Base-by-base conservation (phyloP, 768 basidiomycete species). In the Auricularia sp. region DNA sequence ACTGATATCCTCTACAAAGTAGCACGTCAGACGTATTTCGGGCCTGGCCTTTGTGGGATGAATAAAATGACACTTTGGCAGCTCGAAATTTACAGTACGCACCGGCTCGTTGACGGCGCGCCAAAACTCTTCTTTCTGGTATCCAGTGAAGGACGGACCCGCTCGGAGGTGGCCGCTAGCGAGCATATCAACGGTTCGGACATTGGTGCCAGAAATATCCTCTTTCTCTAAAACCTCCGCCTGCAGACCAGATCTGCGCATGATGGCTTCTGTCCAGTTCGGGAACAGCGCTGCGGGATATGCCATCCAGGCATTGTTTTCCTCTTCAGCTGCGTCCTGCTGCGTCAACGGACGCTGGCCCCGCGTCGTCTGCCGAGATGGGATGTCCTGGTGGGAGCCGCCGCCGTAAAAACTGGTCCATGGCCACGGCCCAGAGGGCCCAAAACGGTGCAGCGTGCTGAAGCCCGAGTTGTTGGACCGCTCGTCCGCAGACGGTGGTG, bases 241-340 rank as follows among this genome's bases (percentile, higher is more conserved):
- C 29, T 66, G 69, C n/a, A 81, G 78, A 63, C 70, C 68, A 54
- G 77, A 77, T 59, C 73, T 70, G 0, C 45, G 0, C 21, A 79
- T 75, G 62, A 85, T 84, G 14, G 70, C 71, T 5, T 70, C 70
- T 0, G 81, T 83, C 85, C 85, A 85, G 65, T 84, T 86, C 11
- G 81, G 81, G 66, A 82, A 86, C 13, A 79, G 72, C 1, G 79
- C 78, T 65, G 82, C 79, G 0, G 84, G 83, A 68, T 85, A 85
- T 66, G 63, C 59, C 6, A 63, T 42, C 79, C 79, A 80, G 3
- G 14, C 56, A 29, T 59, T 14, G 13, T 35, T 24, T 29, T 34
- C 14, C 29, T 14, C 14, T 8, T 33, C 16, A 34, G 21, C 56
- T 18, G 56, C 24, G 34, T 59, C 34, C 14, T 14, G 14, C 11